These are phyloP conservation scores for Penicillium cataractarum DNA, from an alignment of 495 filamentous ascomycete species.

Conservation along the genomic window DNA sequence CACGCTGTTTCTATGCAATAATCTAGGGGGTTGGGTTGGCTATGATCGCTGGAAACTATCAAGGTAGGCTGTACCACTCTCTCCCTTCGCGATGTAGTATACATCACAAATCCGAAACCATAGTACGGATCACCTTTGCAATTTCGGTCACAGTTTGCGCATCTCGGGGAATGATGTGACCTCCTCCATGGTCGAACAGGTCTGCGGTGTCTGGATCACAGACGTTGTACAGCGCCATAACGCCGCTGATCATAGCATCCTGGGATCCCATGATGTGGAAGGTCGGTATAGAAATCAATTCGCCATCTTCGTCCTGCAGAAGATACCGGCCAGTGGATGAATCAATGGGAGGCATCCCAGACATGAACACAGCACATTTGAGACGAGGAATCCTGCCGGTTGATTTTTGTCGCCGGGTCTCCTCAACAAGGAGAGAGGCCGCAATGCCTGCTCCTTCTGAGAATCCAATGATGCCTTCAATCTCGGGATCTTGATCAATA, in stretches of 20 bases:
- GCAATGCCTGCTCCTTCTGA: conserved; percentile 65
- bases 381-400: conserved; percentile 46
- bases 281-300: conserved; percentile 54
- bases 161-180: conserved; percentile 57
- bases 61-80: conserved; percentile 28
- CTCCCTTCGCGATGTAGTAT: neutral
- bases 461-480: conserved; percentile 56
- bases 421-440: conserved; percentile 55
- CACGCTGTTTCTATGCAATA: neutral
- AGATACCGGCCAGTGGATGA: conserved; percentile 33
- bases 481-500: conserved; percentile 38
- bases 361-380: conserved; percentile 59
- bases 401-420: conserved; percentile 39
- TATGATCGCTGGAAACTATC: conserved; percentile 6
- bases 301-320: conserved; percentile 25
- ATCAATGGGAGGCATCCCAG: conserved; percentile 57
- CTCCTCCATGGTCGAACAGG: conserved; percentile 60
- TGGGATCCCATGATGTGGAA: conserved; percentile 60
- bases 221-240: conserved; percentile 59
- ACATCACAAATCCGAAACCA: conserved; percentile 2
- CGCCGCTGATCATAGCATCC: conserved; percentile 56
- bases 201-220: conserved; percentile 49
- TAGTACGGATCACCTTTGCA: conserved; percentile 6
- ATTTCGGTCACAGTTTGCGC: conserved; percentile 40
- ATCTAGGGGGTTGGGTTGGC: neutral